Conservation (phyloP, 768 basidiomycete genomes). For the Macrolepiota albuminosa region DNA sequence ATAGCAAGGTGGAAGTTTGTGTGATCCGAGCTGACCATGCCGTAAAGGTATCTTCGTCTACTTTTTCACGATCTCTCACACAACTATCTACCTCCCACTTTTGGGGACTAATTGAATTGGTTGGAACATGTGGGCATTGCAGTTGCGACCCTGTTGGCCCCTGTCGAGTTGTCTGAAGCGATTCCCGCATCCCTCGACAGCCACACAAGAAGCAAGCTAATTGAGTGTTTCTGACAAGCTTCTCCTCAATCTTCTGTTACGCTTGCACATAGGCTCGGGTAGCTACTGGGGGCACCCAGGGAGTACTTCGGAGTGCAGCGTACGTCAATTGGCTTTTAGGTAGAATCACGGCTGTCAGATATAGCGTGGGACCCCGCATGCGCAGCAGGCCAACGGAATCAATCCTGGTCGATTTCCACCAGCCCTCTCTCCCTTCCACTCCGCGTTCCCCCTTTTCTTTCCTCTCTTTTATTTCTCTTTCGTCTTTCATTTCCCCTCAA, state of each 20-base stretch:
- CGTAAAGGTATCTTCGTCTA: neutral
- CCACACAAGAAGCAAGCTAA: neutral
- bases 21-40: conserved; percentile 1
- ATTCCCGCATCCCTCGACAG: neutral
- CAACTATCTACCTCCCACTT: neutral
- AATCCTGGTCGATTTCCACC: conserved; percentile 7
- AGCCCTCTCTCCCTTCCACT: conserved; percentile 10
- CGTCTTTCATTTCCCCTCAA: conserved; percentile 12
- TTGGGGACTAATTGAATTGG: neutral
- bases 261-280: conserved; percentile 4
- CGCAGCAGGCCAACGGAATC: conserved; percentile 1
- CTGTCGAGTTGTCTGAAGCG: neutral
- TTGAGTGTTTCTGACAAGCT: neutral
- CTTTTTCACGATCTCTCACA: neutral
- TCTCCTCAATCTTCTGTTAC: conserved; percentile 7
- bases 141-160: neutral
- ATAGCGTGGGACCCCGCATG: conserved; percentile 13
- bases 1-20: neutral
- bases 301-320: conserved; percentile 7
- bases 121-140: neutral
- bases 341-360: conserved; percentile 9
- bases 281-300: neutral
- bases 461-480: conserved; percentile 1
- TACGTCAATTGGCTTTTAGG: conserved; percentile 11
- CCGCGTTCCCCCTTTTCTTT: conserved; percentile 14